A percentile compares a stretch with the other conserved stretches of the same genome.
These are phyloP conservation scores for Raffaelea deltoideospora DNA, from an alignment of 2,329 filamentous ascomycete species.

Conservation along the genomic window DNA sequence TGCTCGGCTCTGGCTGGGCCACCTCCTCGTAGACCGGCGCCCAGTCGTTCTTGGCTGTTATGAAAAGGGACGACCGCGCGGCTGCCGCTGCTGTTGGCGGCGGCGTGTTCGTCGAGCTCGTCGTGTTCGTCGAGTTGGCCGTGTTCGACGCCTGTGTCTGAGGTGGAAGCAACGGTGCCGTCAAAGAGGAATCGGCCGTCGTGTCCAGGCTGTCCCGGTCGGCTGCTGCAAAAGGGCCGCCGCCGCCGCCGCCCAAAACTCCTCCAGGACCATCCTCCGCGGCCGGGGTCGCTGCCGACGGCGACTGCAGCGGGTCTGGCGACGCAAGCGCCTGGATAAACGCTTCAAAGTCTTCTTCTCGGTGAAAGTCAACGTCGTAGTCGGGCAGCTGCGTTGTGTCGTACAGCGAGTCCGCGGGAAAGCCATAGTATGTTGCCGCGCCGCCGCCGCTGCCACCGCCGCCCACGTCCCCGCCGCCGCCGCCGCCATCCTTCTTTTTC, in stretches of 20 bases:
- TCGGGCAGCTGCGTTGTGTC: constrained; percentile 63
- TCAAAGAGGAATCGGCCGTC: no score
- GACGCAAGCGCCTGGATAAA: constrained; percentile 74
- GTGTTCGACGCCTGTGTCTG: constrained; percentile 22
- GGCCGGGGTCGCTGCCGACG: constrained; percentile 10
- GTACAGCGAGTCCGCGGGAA: constrained; percentile 44
- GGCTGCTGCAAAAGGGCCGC: constrained; percentile 21
- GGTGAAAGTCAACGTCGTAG: constrained; percentile 61
- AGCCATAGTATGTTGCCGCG: constrained; percentile 37
- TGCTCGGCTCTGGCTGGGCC: not conserved
- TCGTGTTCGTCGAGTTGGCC: constrained; percentile 18
- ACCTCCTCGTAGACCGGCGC: constrained; percentile 68
- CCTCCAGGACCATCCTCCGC: no score
- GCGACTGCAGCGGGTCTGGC: constrained; percentile 56
- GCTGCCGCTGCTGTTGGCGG: constrained; percentile 8
- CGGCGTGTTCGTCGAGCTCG: constrained; percentile 8
- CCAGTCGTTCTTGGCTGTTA: constrained; percentile 93
- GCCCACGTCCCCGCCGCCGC: no score
- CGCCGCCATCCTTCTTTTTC: no score
- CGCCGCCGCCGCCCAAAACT: constrained; percentile 18
- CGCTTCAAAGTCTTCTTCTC: constrained; percentile 54
- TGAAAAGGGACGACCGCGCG: constrained; percentile 34
- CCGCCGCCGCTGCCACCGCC: no score
- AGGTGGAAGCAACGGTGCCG: no score
- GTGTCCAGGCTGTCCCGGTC: constrained; percentile 20